These are phyloP conservation scores for Pseudogymnoascus sp. DNA, from an alignment of 2,329 filamentous ascomycete species.

Conservation along the genomic window DNA sequence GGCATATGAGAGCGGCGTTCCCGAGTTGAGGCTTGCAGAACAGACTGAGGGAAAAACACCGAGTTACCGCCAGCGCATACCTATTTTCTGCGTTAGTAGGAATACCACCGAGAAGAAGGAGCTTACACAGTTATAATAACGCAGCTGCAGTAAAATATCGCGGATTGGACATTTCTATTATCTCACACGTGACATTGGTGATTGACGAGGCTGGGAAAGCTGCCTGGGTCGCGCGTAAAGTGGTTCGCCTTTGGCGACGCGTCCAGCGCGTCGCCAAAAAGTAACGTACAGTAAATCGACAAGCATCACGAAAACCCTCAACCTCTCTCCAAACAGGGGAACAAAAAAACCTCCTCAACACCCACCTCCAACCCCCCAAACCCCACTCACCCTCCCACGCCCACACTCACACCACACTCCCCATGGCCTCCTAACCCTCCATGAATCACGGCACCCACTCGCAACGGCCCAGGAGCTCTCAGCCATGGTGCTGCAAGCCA, in stretches of 20 bases:
- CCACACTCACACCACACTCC: not conserved
- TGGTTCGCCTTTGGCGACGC: not conserved
- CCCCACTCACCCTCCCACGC: not conserved
- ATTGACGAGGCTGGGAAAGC: not conserved
- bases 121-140: not conserved
- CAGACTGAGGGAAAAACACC: too few species aligned
- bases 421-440: not conserved
- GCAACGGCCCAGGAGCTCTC: constrained; percentile 19
- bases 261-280: not conserved
- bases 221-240: not conserved
- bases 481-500: constrained; percentile 27
- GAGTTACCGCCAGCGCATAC: too few species aligned
- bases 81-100: too few species aligned
- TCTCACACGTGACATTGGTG: not conserved
- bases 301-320: constrained; percentile 3
- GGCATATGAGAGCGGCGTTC: not conserved
- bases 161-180: not conserved
- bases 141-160: not conserved
- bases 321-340: not conserved
- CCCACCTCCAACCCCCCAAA: not conserved
- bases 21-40: too few species aligned
- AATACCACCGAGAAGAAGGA: not conserved
- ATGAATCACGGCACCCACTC: not conserved
- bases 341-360: not conserved
- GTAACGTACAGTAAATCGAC: not conserved